Conservation (phyloP, 768 basidiomycete genomes). For the Russula sp. region DNA sequence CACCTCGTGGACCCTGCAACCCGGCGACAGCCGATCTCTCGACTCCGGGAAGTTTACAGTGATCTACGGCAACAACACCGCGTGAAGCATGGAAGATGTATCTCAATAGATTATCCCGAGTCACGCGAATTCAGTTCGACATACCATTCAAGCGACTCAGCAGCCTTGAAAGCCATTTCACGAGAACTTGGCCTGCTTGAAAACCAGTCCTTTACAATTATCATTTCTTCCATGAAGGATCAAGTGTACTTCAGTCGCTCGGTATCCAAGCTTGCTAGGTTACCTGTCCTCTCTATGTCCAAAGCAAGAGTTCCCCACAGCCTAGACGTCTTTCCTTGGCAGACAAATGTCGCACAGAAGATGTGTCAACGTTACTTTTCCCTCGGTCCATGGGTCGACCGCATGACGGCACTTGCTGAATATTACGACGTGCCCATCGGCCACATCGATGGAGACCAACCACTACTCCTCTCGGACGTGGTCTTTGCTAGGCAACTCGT, state of each 20-base stretch:
- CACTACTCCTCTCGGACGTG: conserved; percentile 82
- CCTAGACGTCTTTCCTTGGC: conserved; percentile 85
- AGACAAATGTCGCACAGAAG: conserved; percentile 69
- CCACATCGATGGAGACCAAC: conserved; percentile 86
- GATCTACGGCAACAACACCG: conserved; percentile 52
- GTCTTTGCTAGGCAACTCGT: conserved; percentile 82
- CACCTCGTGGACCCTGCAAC: conserved; percentile 88
- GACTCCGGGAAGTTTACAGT: conserved; percentile 65
- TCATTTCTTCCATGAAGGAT: conserved; percentile 83
- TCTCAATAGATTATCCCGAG: conserved; percentile 57
- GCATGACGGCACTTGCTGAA: conserved; percentile 69
- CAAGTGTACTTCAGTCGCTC: conserved; percentile 72
- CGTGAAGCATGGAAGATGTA: conserved; percentile 33
- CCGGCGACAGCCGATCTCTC: conserved; percentile 74
- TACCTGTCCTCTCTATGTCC: conserved; percentile 86
- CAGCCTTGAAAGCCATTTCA: conserved; percentile 80
- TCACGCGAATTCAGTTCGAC: conserved; percentile 53
- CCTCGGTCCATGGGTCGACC: conserved; percentile 72
- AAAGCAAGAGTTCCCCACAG: conserved; percentile 67
- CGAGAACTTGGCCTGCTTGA: conserved; percentile 76
- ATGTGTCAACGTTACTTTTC: conserved; percentile 80
- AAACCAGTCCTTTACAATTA: conserved; percentile 63
- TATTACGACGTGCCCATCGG: conserved; percentile 93
- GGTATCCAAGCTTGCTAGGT: conserved; percentile 65
- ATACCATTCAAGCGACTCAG: conserved; percentile 72